Evolutionary conservation across 2,329 filamentous ascomycete species (phyloP).

Genomic region (Pezicula rhizophila): DNA sequence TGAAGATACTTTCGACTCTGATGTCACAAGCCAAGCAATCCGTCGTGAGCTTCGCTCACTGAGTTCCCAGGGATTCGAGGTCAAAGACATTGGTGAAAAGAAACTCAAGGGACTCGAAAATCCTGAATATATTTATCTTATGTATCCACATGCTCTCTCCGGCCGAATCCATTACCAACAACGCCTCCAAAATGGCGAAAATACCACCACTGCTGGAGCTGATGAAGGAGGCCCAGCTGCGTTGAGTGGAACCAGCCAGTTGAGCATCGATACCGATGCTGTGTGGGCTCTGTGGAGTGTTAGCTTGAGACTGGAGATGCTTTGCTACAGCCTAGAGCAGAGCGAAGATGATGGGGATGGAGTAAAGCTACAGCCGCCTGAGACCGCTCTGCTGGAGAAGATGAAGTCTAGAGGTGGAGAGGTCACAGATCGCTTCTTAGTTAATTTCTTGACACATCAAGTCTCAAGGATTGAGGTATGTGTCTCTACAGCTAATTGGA

Average conservation of each 20-base stretch:
- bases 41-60: conserved; percentile 82
- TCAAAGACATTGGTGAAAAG: conserved; percentile 91
- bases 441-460: conserved; percentile 91
- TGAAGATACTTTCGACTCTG: conserved; percentile 71
- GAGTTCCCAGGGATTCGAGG: conserved; percentile 88
- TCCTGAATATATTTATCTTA: conserved; percentile 88
- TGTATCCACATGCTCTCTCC: conserved; percentile 85
- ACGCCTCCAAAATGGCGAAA: conserved; percentile 18
- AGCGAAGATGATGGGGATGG: conserved; percentile 44
- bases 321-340: conserved; percentile 83
- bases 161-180: conserved; percentile 69
- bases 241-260: conserved; percentile 58
- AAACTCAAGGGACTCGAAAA: conserved; percentile 97
- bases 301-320: conserved; percentile 82
- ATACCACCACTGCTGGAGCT: conserved; percentile 36
- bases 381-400: conserved; percentile 74
- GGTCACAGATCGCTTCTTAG: conserved; percentile 78
- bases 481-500: conserved; percentile 16
- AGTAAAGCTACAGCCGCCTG: conserved; percentile 60
- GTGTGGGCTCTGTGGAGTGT: conserved; percentile 85
- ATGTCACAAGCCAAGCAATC: conserved; percentile 68
- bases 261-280: conserved; percentile 69
- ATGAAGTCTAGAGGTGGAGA: conserved; percentile 71
- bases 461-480: conserved; percentile 88
- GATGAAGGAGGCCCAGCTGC: conserved; percentile 42